Evolutionary conservation across 2,329 filamentous ascomycete species (phyloP), one percentile per base, ranked within the genome.

Genomic region (Ceratocystiopsis sp.): DNA sequence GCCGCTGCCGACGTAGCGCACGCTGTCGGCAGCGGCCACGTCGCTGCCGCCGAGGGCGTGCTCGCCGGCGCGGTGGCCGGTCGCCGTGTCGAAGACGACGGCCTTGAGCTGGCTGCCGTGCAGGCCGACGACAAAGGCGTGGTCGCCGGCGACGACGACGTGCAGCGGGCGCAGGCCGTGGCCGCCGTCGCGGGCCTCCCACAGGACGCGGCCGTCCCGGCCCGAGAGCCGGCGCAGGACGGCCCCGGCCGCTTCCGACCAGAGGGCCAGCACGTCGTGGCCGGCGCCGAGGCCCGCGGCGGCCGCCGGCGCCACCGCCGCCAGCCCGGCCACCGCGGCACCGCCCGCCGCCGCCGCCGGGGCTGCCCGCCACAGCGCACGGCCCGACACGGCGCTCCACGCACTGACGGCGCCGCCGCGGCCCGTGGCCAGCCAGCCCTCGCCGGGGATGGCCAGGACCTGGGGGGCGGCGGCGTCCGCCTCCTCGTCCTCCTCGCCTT

Each of bases 381-480:
- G 77, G 25, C 91, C 91, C 53, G 80, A 83, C 40, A 80, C 67
- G 34, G 85, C 84, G 61, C 84, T 80, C 87, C 87, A 96, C 14
- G 81, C 74, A 43, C 80, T 73, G 25, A 95, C 75, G 40, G 73
- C 71, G 48, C 68, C 67, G 15, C 80, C 84, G 35, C 78, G 63
- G 1, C 80, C 86, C 51, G 80, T 81, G 35, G 86, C 71, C 16
- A 96, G 65, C 57, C 79, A 80, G 51, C 80, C 77, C 57, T 89
- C 80, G 46, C 79, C 81, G 50, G 86, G 78, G n/a, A 77, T 76
- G n/a, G 81, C 76, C 37, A 60, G 60, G 19, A 17, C 13, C 16
- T 21, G 3, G 21, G 18, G 29, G 33, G 2, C 63, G 15, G 68
- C 66, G 40, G 60, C 61, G 21, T 63, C 60, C 15, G 6, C 11